Conservation (phyloP, 257 asterid genomes). For the Lycium barbarum region DNA sequence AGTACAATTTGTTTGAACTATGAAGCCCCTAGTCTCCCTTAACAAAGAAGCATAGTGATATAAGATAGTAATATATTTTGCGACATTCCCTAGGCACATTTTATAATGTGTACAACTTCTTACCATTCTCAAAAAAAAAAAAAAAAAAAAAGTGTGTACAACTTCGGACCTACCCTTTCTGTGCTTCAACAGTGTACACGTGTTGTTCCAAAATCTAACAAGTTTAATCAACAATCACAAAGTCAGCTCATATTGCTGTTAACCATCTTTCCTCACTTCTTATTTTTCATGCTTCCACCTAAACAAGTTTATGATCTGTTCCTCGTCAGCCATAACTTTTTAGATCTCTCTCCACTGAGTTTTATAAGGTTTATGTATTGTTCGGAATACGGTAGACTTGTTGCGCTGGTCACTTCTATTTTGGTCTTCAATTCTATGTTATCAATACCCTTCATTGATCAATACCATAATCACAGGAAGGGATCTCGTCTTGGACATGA, state of each 20-base stretch:
- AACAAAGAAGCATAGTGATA: slow-evolving; percentile 18
- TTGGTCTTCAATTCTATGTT: slow-evolving; percentile 26
- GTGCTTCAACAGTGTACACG: not conserved
- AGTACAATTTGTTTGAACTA: not conserved
- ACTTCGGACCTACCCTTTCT: not conserved
- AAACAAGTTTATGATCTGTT: not conserved
- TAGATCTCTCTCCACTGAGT: not conserved
- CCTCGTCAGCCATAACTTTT: not conserved
- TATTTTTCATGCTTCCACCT: slow-evolving; percentile 22
- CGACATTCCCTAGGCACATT: not conserved
- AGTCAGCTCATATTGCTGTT: slow-evolving; percentile 1
- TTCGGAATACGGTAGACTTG: not conserved
- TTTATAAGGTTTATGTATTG: not conserved
- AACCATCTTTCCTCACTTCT: not conserved
- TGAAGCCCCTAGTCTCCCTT: slow-evolving; percentile 20
- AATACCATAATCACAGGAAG: slow-evolving; percentile 63
- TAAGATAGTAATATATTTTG: not conserved
- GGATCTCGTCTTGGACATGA: slow-evolving; percentile 99
- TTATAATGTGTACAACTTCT: not conserved
- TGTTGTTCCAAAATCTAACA: not conserved
- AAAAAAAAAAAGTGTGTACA: not conserved
- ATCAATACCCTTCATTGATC: slow-evolving; percentile 23
- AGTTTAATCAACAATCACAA: slow-evolving; percentile 10
- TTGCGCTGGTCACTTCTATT: not conserved
- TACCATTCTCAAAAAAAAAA: too few species aligned